Base-by-base conservation (phyloP, 2,329 filamentous ascomycete species). In the Paecilomyces niveus region DNA sequence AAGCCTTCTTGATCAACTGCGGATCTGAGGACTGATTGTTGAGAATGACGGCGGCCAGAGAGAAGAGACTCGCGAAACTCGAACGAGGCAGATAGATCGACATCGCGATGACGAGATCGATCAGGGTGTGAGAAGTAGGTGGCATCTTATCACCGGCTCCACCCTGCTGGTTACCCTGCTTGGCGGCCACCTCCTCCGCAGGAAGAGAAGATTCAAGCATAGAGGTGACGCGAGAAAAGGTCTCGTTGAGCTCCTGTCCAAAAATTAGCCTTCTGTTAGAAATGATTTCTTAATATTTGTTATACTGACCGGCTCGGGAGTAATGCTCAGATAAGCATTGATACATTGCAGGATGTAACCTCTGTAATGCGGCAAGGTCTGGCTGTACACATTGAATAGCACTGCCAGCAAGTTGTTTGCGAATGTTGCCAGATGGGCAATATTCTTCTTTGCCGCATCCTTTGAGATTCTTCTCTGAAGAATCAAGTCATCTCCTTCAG, bases 361-460 rank as follows among this genome's bases (percentile, higher is more conserved):
- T 65, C 94, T 85, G 68, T 90, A 94, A 69, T 97, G 91, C 2
- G 94, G 93, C 26, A 99, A 81, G 0, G 94, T 99, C 74, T 97
- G 90, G 63, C 90, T 96, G 78, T 99, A 99, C 52, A 99, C 93
- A 71, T 99, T 99, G 81, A 99, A 97, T n/a, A 99, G 80, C 0
- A 97, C 93, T 6, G 94, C 92, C 50, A 99, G 84, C 76, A 99
- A 84, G 68, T 97, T 97, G 61, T 88, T 88, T 1, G 93, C 83
- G 69, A 94, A 92, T 0, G 80, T 79, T 15, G 90, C 86, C 11
- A 99, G 80, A 71, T 96, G 88, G n/a, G 85, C 79, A 45, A 97
- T 77, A 70, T 97, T 97, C 74, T 87, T 87, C 71, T 85, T 79
- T 0, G 94, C 93, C 45, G 86, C 81, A 3, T 80, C 83, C 70